phyloP scores from a whole-genome alignment of 768 basidiomycete genomes.

The Royoungia palumana region DNA sequence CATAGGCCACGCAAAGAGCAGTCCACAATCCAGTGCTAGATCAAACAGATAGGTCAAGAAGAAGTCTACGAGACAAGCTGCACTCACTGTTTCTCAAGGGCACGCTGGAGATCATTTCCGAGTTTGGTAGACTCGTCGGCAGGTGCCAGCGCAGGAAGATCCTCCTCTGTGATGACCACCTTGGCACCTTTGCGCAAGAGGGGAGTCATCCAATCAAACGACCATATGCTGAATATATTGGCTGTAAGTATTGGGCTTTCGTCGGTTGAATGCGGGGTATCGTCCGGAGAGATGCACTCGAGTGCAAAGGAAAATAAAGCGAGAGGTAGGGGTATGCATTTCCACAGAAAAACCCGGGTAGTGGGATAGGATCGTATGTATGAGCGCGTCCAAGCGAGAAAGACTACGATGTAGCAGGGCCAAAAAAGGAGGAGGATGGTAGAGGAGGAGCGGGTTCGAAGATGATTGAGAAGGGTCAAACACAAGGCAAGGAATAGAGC shows the following conservation, averaged over 20 bases:
- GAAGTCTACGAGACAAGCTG: background rate
- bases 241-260: constrained; percentile 75
- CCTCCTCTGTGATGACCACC: constrained; percentile 75
- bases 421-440: constrained; percentile 77
- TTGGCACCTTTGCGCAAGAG: constrained; percentile 67
- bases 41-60: background rate
- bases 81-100: constrained; percentile 63
- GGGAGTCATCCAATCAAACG: constrained; percentile 84
- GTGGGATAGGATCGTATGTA: constrained; percentile 32
- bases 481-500: constrained; percentile 46
- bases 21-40: constrained; percentile 62
- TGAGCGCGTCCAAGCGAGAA: constrained; percentile 63
- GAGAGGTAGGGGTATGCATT: constrained; percentile 40
- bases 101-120: constrained; percentile 53
- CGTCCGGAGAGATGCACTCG: constrained; percentile 69
- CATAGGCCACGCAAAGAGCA: constrained; percentile 76
- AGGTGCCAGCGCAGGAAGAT: constrained; percentile 72
- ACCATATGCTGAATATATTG: constrained; percentile 79
- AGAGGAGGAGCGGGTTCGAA: constrained; percentile 66
- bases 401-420: constrained; percentile 56
- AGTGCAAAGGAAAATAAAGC: constrained; percentile 56
- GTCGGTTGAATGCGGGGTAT: constrained; percentile 37
- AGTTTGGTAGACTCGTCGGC: constrained; percentile 70
- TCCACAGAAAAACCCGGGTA: constrained; percentile 41
- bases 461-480: constrained; percentile 68